Evolutionary conservation across 1,284 basidiomycete species (phyloP).

Genomic region (Athelia sp.): DNA sequence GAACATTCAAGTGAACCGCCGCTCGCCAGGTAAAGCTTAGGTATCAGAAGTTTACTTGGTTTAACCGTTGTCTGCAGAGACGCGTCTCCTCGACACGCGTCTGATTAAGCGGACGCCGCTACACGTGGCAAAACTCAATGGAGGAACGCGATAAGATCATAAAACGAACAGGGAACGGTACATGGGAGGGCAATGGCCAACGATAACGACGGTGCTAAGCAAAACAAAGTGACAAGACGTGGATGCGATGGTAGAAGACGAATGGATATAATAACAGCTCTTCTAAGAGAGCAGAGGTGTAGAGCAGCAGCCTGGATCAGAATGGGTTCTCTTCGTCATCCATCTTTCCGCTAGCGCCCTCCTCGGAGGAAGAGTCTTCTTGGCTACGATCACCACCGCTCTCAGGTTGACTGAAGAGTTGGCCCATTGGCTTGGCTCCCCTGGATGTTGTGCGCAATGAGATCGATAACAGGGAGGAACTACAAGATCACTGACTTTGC

Average conservation of each 20-base stretch:
- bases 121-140: too few species aligned
- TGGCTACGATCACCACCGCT: conserved; percentile 34
- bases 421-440: conserved; percentile 50
- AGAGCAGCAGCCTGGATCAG: conserved; percentile 13
- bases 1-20: too few species aligned
- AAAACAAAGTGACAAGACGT: background rate
- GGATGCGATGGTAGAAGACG: background rate
- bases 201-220: background rate
- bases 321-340: conserved; percentile 62
- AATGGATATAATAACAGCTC: background rate
- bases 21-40: too few species aligned
- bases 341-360: conserved; percentile 16
- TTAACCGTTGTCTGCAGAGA: too few species aligned
- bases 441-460: conserved; percentile 26
- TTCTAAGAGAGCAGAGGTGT: background rate
- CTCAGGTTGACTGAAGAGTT: conserved; percentile 50
- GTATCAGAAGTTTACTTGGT: too few species aligned
- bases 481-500: conserved; percentile 58
- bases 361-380: conserved; percentile 15
- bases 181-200: background rate
- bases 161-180: too few species aligned
- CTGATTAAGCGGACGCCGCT: too few species aligned
- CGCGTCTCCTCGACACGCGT: too few species aligned
- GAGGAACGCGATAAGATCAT: too few species aligned
- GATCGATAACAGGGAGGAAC: conserved; percentile 6